phyloP scores from a whole-genome alignment of 129 eudicot species.

The Calendula officinalis region DNA sequence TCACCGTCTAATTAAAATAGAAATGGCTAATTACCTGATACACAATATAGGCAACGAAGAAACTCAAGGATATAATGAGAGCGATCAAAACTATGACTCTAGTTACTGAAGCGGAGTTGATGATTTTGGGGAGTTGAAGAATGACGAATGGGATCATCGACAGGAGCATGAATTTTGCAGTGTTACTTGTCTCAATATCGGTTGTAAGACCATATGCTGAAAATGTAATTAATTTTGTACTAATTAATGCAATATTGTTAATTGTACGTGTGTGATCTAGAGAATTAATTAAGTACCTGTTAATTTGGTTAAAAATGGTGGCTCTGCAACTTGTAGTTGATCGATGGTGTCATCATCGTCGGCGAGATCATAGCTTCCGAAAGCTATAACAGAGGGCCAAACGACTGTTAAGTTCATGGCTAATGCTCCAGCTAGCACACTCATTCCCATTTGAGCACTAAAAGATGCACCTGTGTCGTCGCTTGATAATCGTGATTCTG shows the following conservation, averaged over 20 bases:
- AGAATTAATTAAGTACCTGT: conserved; percentile 13
- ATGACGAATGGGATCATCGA: conserved; percentile 48
- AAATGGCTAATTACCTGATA: conserved; percentile 53
- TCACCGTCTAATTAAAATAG: too few species aligned
- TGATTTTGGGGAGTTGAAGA: conserved; percentile 37
- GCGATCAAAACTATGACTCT: conserved; percentile 39
- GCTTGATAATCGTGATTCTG: conserved; percentile 28
- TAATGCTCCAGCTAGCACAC: conserved; percentile 56
- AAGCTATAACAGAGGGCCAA: conserved; percentile 53
- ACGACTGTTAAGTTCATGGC: conserved; percentile 52
- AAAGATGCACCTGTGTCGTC: conserved; percentile 33
- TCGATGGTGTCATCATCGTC: conserved; percentile 22
- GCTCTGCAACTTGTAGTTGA: conserved; percentile 18
- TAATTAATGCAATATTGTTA: not conserved
- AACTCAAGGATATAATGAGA: conserved; percentile 42
- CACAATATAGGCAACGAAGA: conserved; percentile 32
- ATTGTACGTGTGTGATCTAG: too few species aligned
- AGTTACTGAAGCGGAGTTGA: conserved; percentile 31
- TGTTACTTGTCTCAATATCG: conserved; percentile 45
- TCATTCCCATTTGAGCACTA: conserved; percentile 57
- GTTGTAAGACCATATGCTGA: conserved; percentile 44
- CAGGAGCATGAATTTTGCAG: conserved; percentile 46
- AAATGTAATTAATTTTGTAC: too few species aligned
- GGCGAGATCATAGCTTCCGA: conserved; percentile 60
- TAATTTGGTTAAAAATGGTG: conserved; percentile 23